Evolutionary conservation across 805 yeast genomes (phyloP).

Genomic region (Teunomyces aglyptinius): DNA sequence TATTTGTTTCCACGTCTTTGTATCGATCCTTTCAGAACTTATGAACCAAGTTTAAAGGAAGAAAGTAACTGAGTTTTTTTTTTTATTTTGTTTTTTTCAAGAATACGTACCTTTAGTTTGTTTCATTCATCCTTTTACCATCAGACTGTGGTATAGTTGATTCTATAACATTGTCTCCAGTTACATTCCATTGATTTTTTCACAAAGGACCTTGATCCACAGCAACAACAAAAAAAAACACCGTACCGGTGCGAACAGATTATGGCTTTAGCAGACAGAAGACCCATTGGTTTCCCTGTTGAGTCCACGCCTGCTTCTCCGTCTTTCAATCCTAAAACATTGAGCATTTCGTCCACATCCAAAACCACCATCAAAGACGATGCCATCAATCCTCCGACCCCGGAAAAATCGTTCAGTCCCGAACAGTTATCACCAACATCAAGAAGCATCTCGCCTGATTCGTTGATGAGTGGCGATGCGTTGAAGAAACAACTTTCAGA

Average conservation of each 20-base stretch:
- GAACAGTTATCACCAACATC: conserved; percentile 34
- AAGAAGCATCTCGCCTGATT: conserved; percentile 44
- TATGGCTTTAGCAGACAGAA: conserved; percentile 68
- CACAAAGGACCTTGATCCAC: not conserved
- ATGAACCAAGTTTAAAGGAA: conserved; percentile 6
- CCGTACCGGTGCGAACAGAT: conserved; percentile 6
- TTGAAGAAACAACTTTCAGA: conserved; percentile 2
- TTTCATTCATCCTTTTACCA: conserved; percentile 5
- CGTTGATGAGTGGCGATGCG: conserved; percentile 29
- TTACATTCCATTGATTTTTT: not conserved
- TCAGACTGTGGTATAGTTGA: conserved; percentile 2
- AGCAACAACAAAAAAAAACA: not conserved
- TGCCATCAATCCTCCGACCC: conserved; percentile 22
- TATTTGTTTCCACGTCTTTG: not conserved
- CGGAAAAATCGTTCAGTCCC: conserved; percentile 27
- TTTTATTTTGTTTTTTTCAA: conserved; percentile 2
- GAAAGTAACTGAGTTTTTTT: conserved; percentile 8
- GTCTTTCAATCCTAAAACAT: conserved; percentile 34
- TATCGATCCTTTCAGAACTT: not conserved
- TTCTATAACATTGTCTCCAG: conserved; percentile 6
- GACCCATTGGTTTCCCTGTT: conserved; percentile 57
- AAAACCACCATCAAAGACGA: too few relatives aligned
- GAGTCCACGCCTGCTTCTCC: conserved; percentile 47
- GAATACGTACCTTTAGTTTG: not conserved
- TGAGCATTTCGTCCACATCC: conserved; percentile 8